Base-by-base conservation (phyloP, 2,329 filamentous ascomycete genomes). In the Pyrenophora tritici-repentis region DNA sequence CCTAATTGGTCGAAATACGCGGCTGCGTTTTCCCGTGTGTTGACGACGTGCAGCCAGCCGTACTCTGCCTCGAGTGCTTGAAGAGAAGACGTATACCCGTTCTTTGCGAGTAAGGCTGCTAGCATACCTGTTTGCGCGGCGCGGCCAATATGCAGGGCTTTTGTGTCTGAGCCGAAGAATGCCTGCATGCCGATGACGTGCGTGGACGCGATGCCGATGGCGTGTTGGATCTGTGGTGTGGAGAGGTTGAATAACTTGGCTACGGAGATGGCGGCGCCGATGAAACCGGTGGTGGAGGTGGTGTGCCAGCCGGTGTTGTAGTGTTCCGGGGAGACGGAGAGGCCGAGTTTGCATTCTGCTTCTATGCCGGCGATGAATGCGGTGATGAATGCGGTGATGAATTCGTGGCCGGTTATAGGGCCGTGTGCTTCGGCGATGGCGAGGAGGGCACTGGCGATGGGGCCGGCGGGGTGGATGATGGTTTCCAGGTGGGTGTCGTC, bases 301-400 rank as follows among this genome's bases (percentile, higher is more conserved):
- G 82, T 83, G 61, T 83, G 80, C 80, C 81, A 84, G 13, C 81
- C 81, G 4, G 80, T 70, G 63, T 82, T 78, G 62, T 84, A 83
- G 63, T 83, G 81, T 35, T 78, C 71, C 0, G 81, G 81, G 71
- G 75, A 83, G 10, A 84, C 80, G 0, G 77, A 74, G 18, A 82
- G 61, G 0, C 81, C 81, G 4, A 81, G 62, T 64, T 82, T 81
- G 57, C 80, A 82, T 55, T 79, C 77, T 0, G 76, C 74, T 65
- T 83, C 81, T 35, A 83, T 76, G 9, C 81, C 81, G 0, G 76
- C 77, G 18, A 5, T 20, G 18, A 20, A 20, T 20, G 18, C 18
- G 1, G 75, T 74, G 18, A 5, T 20, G 18, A 20, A 20, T 20
- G 18, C 18, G 1, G 75, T 74, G n/a, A 83, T 62, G 48, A 84